phyloP scores from a whole-genome alignment of 75 land plant genomes.

The Cryptomeria japonica region DNA sequence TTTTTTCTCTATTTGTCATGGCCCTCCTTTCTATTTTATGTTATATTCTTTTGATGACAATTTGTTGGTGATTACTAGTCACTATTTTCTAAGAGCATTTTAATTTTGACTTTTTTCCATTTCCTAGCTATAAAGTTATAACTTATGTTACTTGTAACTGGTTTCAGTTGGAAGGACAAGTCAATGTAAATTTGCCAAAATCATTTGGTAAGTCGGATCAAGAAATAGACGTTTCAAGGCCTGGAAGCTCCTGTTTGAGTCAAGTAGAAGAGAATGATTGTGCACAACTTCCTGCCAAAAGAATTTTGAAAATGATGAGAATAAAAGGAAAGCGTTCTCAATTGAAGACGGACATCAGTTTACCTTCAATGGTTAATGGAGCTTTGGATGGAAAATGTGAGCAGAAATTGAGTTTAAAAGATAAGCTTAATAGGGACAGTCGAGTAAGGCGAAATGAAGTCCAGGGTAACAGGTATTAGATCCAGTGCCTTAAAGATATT shows the following conservation, averaged over 20 bases:
- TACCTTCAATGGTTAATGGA: slow-evolving; percentile 43
- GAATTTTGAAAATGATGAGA: slow-evolving; percentile 76
- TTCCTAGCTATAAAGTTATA: neutral
- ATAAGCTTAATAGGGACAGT: slow-evolving; percentile 43
- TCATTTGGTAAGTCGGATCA: slow-evolving; percentile 42
- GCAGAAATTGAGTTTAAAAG: slow-evolving; percentile 48
- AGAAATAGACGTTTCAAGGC: slow-evolving; percentile 57
- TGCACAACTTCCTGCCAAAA: slow-evolving; percentile 39
- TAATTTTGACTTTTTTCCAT: neutral
- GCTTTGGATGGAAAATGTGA: slow-evolving; percentile 60
- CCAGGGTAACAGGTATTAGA: slow-evolving; percentile 56
- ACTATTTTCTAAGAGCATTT: neutral
- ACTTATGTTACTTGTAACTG: neutral
- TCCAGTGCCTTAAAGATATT: neutral
- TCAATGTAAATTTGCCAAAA: slow-evolving; percentile 24
- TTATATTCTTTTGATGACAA: neutral
- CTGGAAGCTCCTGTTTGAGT: slow-evolving; percentile 32
- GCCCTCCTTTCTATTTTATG: neutral
- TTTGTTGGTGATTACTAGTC: neutral
- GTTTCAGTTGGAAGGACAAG: slow-evolving; percentile 64
- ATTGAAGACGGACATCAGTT: slow-evolving; percentile 26
- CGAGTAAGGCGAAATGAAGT: slow-evolving; percentile 53
- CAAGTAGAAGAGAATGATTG: slow-evolving; percentile 64
- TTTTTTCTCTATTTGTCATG: neutral
- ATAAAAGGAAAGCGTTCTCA: slow-evolving; percentile 79